Percentiles rank a stretch among this genome's conserved stretches.
Conservation (phyloP, 23 red algal species). For the Gracilaria domingensis region DNA sequence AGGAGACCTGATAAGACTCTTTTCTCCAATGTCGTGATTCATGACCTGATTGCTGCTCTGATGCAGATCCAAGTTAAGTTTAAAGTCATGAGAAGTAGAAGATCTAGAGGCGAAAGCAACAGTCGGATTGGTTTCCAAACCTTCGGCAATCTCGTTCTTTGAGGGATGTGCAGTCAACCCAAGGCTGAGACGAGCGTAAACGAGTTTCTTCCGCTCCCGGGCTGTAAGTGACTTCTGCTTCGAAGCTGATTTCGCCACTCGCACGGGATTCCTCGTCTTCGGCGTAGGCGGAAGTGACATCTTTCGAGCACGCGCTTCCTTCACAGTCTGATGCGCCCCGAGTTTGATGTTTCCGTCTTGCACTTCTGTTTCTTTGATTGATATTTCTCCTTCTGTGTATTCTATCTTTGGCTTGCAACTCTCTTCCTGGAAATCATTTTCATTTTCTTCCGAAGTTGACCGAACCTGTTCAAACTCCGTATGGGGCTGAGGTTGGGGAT, state of each 20-base stretch:
- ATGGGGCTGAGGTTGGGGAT: no score
- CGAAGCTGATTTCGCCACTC: not conserved
- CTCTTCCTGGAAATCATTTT: no score
- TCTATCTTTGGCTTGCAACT: no score
- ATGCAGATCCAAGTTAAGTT: not conserved
- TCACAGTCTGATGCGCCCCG: not conserved
- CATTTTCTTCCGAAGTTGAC: no score
- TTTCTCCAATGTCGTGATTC: not conserved
- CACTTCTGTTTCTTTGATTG: not conserved
- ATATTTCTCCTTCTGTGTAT: not conserved
- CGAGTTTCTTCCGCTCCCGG: constrained; percentile 2
- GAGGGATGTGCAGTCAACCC: constrained; percentile 6
- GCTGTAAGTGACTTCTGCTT: not conserved
- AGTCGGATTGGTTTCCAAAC: not conserved
- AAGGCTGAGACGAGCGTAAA: constrained; percentile 23
- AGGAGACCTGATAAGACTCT: not conserved
- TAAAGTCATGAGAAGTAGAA: not conserved
- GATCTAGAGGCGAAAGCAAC: not conserved
- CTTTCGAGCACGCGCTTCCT: not conserved
- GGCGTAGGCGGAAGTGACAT: not conserved
- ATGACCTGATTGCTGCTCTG: not conserved
- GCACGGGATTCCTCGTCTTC: not conserved
- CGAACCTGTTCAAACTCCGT: no score
- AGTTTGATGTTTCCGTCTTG: not conserved
- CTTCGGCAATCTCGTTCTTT: constrained; percentile 1